Evolutionary conservation across 305 asterid genomes (phyloP).

Genomic region (Ilex paraguariensis): DNA sequence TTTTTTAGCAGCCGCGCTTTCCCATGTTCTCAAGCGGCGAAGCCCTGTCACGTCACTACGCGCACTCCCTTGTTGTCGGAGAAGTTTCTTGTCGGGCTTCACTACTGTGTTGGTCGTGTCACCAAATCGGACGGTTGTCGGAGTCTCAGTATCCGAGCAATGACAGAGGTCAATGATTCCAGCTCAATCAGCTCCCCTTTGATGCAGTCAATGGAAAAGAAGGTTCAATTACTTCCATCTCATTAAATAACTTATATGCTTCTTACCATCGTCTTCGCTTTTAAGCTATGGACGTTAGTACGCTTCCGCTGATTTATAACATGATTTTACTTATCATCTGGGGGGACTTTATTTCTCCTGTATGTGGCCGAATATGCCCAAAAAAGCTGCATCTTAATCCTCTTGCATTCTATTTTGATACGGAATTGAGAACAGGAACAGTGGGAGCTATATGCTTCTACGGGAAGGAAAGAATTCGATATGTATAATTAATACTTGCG

Average conservation of each 20-base stretch:
- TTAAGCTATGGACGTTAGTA: too few relatives aligned
- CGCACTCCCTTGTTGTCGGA: constrained; percentile 14
- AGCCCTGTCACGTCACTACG: constrained; percentile 9
- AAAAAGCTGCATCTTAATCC: too few relatives aligned
- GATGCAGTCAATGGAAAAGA: constrained; percentile 78
- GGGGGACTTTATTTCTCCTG: too few relatives aligned
- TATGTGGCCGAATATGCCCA: too few relatives aligned
- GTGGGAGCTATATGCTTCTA: too few relatives aligned
- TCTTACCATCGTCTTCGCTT: too few relatives aligned
- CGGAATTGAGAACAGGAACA: too few relatives aligned
- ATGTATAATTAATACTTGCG: too few relatives aligned
- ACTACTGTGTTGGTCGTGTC: background rate
- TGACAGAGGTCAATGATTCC: constrained; percentile 28
- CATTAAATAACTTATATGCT: background rate
- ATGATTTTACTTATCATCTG: too few relatives aligned
- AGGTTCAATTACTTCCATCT: constrained; percentile 35
- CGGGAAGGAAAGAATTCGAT: too few relatives aligned
- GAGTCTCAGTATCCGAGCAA: constrained; percentile 47
- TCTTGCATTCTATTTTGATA: too few relatives aligned
- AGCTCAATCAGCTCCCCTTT: constrained; percentile 50
- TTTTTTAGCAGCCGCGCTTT: constrained; percentile 20
- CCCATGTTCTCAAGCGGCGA: constrained; percentile 24
- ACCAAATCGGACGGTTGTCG: constrained; percentile 22
- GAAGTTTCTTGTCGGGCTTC: constrained; percentile 19
- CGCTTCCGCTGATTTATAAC: too few relatives aligned